These are phyloP conservation scores for Stygiomarasmius scandens DNA, from an alignment of 1,284 basidiomycete species.

Conservation along the genomic window DNA sequence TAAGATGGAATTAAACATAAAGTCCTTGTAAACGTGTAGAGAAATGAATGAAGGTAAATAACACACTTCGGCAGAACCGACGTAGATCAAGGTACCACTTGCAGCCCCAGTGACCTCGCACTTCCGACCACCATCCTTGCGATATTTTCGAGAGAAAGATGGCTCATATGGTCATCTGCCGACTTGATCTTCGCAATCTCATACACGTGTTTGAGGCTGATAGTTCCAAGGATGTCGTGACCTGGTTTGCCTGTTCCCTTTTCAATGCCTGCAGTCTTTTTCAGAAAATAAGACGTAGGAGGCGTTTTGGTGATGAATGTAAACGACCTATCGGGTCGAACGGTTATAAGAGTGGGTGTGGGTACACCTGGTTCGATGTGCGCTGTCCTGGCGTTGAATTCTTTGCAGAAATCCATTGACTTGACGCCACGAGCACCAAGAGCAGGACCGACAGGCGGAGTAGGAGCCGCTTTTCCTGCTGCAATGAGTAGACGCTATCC, in stretches of 20 bases:
- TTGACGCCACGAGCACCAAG: slow-evolving; percentile 98
- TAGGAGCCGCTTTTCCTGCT: slow-evolving; percentile 94
- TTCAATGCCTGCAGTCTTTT: slow-evolving; percentile 89
- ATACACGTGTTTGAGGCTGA: slow-evolving; percentile 96
- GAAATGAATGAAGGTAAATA: neutral
- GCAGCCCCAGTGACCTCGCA: slow-evolving; percentile 83
- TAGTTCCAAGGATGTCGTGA: slow-evolving; percentile 75
- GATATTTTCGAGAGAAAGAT: slow-evolving; percentile 82
- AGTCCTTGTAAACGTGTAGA: slow-evolving; percentile 3
- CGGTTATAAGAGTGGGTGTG: slow-evolving; percentile 87
- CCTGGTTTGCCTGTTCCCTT: slow-evolving; percentile 86
- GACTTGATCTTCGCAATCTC: slow-evolving; percentile 99
- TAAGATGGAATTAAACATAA: slow-evolving; percentile 12
- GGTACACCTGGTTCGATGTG: slow-evolving; percentile 89
- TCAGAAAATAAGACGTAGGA: slow-evolving; percentile 89
- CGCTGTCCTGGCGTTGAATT: slow-evolving; percentile 91
- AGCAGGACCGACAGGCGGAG: slow-evolving; percentile 95
- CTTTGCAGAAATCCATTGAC: slow-evolving; percentile 99
- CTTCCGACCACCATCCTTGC: slow-evolving; percentile 87
- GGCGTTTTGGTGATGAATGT: slow-evolving; percentile 92
- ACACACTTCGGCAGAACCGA: slow-evolving; percentile 18
- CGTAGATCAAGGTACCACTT: slow-evolving; percentile 77
- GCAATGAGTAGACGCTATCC: slow-evolving; percentile 83
- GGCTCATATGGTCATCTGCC: slow-evolving; percentile 85
- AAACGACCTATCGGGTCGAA: slow-evolving; percentile 95